Conservation (phyloP, 495 filamentous ascomycete genomes). For the Aspergillus cavernicola region DNA sequence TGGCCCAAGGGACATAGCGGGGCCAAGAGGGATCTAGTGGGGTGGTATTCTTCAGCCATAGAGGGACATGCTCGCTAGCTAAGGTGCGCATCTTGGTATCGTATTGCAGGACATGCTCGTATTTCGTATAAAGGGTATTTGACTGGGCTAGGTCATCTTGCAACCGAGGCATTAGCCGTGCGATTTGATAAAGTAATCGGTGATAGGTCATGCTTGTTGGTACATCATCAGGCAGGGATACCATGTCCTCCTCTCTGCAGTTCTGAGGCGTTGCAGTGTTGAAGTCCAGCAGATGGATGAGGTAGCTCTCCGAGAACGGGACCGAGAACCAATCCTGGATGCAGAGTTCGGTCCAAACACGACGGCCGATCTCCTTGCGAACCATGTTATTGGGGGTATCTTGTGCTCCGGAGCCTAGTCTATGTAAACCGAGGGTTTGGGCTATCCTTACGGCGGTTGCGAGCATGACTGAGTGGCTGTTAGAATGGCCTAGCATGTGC, state of each 20-base stretch:
- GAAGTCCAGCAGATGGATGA: conserved; percentile 39
- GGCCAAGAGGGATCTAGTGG: conserved; percentile 27
- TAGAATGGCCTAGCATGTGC: conserved; percentile 45
- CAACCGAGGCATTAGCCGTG: conserved; percentile 37
- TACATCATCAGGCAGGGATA: conserved; percentile 23
- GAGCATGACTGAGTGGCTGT: conserved; percentile 37
- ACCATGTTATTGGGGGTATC: conserved; percentile 25
- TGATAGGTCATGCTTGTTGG: conserved; percentile 41
- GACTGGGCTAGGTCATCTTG: conserved; percentile 33
- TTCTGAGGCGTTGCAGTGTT: conserved; percentile 37
- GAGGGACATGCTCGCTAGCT: conserved; percentile 8
- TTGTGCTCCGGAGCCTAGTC: too few species aligned
- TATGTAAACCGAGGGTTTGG: conserved; percentile 34
- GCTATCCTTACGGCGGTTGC: conserved; percentile 39
- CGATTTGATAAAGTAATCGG: conserved; percentile 36
- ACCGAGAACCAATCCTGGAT: conserved; percentile 49
- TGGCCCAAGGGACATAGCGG: conserved; percentile 38
- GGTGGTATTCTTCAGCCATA: conserved; percentile 15
- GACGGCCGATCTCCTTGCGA: conserved; percentile 37
- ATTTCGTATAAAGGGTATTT: conserved; percentile 31
- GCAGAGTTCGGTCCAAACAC: conserved; percentile 44
- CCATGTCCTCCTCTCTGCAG: conserved; percentile 38
- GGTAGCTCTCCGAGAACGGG: conserved; percentile 45
- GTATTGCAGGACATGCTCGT: conserved; percentile 40
- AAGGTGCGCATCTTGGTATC: conserved; percentile 42